Conservation (phyloP, 306 rosid genomes). For the Medicago lupulina region DNA sequence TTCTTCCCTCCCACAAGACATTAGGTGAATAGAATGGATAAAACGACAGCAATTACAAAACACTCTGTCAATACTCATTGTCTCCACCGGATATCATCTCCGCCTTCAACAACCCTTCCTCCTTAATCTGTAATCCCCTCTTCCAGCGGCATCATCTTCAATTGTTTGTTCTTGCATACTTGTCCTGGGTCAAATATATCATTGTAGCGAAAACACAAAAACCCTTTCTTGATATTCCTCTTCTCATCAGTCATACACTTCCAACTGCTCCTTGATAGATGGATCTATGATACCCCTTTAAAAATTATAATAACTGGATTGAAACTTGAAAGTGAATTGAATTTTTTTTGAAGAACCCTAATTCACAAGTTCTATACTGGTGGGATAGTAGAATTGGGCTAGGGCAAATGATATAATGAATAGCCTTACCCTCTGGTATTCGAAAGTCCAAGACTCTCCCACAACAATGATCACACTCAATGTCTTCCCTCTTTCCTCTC, state of each 20-base stretch:
- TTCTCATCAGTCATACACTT: neutral
- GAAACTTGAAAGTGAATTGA: neutral
- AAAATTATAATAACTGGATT: neutral
- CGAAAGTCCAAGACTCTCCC: neutral
- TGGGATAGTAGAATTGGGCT: neutral
- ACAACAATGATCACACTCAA: constrained; percentile 2
- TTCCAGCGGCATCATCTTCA: neutral
- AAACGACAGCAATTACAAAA: neutral
- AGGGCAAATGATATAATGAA: neutral
- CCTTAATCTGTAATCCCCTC: neutral
- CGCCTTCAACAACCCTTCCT: neutral
- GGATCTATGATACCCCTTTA: neutral
- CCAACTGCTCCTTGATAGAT: neutral
- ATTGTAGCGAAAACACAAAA: neutral
- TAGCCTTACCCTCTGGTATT: neutral
- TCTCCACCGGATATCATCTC: neutral
- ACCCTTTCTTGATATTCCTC: neutral
- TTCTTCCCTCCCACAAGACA: neutral
- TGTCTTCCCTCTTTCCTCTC: neutral
- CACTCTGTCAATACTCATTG: neutral
- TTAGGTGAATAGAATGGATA: neutral
- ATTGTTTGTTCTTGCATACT: neutral
- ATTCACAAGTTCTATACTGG: constrained; percentile 8
- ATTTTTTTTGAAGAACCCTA: neutral
- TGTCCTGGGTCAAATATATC: neutral